These are phyloP conservation scores for Senna siamea DNA, from an alignment of 306 rosid genomes.

Conservation along the genomic window DNA sequence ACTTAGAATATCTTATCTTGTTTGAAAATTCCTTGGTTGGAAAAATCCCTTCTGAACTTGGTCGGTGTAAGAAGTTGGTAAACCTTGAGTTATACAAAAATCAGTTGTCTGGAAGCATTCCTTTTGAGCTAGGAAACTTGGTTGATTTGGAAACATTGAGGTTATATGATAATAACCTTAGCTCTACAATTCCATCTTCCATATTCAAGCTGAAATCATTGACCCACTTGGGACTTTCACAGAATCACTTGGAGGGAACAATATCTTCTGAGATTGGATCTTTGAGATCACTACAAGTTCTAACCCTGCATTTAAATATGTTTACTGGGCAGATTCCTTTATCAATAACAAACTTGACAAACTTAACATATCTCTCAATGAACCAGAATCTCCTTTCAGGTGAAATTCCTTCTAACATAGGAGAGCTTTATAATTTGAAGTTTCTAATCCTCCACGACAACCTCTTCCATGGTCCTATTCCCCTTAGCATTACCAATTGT, in stretches of 20 bases:
- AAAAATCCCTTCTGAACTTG: conserved; percentile 67
- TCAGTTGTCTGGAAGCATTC: conserved; percentile 62
- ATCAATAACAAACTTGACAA: conserved; percentile 69
- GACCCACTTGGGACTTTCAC: conserved; percentile 63
- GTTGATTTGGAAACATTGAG: conserved; percentile 52
- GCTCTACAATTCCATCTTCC: conserved; percentile 71
- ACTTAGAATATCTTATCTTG: conserved; percentile 47
- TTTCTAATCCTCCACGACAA: conserved; percentile 49
- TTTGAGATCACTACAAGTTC: conserved; percentile 58
- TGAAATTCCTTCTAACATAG: conserved; percentile 71
- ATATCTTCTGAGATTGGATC: conserved; percentile 71
- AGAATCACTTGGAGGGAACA: conserved; percentile 67
- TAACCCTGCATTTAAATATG: conserved; percentile 69
- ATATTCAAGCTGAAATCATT: conserved; percentile 61
- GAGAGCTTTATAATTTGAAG: conserved; percentile 66
- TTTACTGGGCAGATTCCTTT: conserved; percentile 69
- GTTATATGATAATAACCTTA: conserved; percentile 57
- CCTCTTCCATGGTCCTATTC: conserved; percentile 61
- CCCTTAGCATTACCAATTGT: conserved; percentile 73
- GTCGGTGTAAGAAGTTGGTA: conserved; percentile 56
- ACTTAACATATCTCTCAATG: conserved; percentile 62
- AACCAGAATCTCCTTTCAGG: conserved; percentile 74
- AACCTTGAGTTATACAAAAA: conserved; percentile 59
- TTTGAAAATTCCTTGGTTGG: conserved; percentile 62
- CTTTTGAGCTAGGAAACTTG: conserved; percentile 69